phyloP scores from a whole-genome alignment of 1,284 basidiomycete genomes.

The Pascua sp. region DNA sequence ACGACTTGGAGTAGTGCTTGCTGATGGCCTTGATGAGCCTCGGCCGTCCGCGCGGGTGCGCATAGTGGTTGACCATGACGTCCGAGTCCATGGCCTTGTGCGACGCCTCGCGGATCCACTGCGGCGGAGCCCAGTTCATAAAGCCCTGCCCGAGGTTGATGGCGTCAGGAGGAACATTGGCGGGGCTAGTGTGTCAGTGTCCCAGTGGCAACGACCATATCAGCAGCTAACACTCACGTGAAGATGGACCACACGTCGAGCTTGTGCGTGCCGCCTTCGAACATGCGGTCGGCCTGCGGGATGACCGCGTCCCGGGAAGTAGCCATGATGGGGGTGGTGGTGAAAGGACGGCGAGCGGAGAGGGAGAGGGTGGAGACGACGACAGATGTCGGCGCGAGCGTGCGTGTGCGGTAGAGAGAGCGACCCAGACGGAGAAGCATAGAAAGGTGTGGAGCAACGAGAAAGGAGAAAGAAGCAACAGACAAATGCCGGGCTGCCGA shows the following conservation, averaged over 20 bases:
- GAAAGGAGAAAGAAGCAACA: not conserved
- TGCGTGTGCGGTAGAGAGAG: not conserved
- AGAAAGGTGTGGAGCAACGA: not conserved
- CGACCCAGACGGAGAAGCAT: conserved; percentile 8
- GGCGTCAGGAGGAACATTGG: conserved; percentile 76
- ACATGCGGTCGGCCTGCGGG: conserved; percentile 44
- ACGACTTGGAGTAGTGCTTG: conserved; percentile 64
- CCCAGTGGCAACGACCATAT: not conserved
- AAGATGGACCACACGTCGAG: conserved; percentile 90
- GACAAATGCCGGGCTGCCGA: not conserved
- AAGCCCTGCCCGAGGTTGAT: conserved; percentile 92
- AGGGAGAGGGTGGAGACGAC: not conserved
- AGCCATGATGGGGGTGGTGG: conserved; percentile 25
- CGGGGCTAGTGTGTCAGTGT: conserved; percentile 59
- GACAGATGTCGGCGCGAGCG: not conserved
- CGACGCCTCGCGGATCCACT: conserved; percentile 76
- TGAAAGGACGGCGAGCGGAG: not conserved
- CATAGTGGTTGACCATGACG: conserved; percentile 78
- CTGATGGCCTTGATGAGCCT: conserved; percentile 81
- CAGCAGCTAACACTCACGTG: conserved; percentile 61
- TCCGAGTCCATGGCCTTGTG: conserved; percentile 62
- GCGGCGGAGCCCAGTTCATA: conserved; percentile 77
- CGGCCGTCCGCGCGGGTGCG: conserved; percentile 80
- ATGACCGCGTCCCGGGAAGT: conserved; percentile 26
- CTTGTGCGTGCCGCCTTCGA: conserved; percentile 47